Evolutionary conservation across 306 rosid species (phyloP).

Genomic region (Trichosanthes truncata): DNA sequence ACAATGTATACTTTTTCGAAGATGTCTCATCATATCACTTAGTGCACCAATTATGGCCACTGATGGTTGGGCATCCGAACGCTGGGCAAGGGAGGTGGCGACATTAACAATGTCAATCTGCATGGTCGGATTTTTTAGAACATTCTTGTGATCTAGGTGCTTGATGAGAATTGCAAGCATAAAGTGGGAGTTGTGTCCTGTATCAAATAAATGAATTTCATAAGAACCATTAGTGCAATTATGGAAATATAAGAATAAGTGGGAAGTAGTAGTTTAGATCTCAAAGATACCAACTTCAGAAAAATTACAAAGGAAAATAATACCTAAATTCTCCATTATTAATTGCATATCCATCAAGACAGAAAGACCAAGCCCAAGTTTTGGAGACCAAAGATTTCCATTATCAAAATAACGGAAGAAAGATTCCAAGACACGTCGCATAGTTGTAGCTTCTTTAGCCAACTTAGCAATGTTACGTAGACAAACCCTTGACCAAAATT

Average conservation of each 20-base stretch:
- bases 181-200: constrained; percentile 79
- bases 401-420: constrained; percentile 68
- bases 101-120: constrained; percentile 80
- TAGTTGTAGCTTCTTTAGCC: constrained; percentile 79
- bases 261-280: background rate
- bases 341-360: constrained; percentile 63
- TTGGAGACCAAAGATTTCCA: constrained; percentile 61
- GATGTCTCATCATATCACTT: constrained; percentile 79
- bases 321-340: constrained; percentile 79
- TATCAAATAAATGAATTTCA: background rate
- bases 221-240: background rate
- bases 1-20: constrained; percentile 65
- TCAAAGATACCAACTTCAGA: constrained; percentile 9
- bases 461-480: constrained; percentile 78
- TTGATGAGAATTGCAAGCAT: constrained; percentile 66
- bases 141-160: constrained; percentile 80
- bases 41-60: constrained; percentile 58
- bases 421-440: constrained; percentile 83
- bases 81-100: constrained; percentile 54
- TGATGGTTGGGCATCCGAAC: constrained; percentile 61
- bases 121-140: constrained; percentile 60
- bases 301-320: background rate
- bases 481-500: constrained; percentile 90
- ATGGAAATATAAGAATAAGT: background rate
- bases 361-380: constrained; percentile 54